Evolutionary conservation across 495 filamentous ascomycete species (phyloP), one percentile per base, ranked within the genome.

Genomic region (Aspergillus olivimuriae): DNA sequence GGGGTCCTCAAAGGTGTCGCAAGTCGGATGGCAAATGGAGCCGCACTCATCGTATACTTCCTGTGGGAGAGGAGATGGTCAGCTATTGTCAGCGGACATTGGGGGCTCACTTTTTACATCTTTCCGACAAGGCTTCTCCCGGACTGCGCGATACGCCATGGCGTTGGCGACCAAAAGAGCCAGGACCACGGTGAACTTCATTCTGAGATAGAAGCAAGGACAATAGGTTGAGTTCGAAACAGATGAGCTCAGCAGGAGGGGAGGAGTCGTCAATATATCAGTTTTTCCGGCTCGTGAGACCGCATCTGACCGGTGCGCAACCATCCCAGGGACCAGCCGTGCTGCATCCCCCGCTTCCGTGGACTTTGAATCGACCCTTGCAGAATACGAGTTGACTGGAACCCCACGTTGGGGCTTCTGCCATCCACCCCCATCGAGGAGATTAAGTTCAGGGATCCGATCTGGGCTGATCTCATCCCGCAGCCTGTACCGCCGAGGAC

Each of bases 21-120:
- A 39, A 19, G 36, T 39, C 2, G 21, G 17, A 9, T 17, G 36
- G 36, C 36, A 39, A 19, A 21, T 12, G 9, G 36, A 20, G 17
- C 36, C 36, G 22, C 36, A 39, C 19, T 39, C 36, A 0, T 39
- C 22, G 19, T 39, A 39, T 12, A 39, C 36, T 22, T 39, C 36
- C 36, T 39, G 21, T 18, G 22, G 5, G 5, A 28, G 24, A 28
- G 24, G 24, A 11, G 11, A 5, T 5, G 24, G 24, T 28, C 24
- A 28, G 24, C 11, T n/a, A n/a, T n/a, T n/a, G n/a, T n/a, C n/a
- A n/a, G n/a, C n/a, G n/a, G n/a, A n/a, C n/a, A n/a, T n/a, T n/a
- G n/a, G n/a, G n/a, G n/a, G n/a, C n/a, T n/a, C n/a, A n/a, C n/a
- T n/a, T n/a, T n/a, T n/a, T 28, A 28, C 24, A 11, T 28, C 24